Percentiles rank a stretch among this genome's conserved stretches.
These are phyloP conservation scores for Nelumbo lutea DNA, from an alignment of 164 flowering plant genomes.

Conservation along the genomic window DNA sequence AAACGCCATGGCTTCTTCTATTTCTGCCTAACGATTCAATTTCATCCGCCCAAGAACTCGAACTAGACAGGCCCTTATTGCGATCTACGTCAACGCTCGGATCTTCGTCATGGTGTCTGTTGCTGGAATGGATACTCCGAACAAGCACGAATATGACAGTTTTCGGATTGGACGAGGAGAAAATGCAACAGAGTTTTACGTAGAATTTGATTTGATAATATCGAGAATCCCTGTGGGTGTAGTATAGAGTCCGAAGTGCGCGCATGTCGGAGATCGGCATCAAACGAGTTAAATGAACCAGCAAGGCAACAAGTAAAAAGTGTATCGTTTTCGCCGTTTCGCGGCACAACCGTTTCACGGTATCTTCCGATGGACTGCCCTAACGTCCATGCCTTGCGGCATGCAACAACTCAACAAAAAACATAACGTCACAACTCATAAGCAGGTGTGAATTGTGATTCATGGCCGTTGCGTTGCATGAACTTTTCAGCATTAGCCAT, in stretches of 20 bases:
- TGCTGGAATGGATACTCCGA: slow-evolving; percentile 11
- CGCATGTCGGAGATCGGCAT: slow-evolving; percentile 45
- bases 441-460: no score
- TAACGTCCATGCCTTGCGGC: no score
- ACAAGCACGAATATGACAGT: slow-evolving; percentile 17
- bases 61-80: slow-evolving; percentile 7
- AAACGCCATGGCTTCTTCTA: slow-evolving; percentile 16
- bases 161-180: slow-evolving; percentile 7
- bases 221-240: slow-evolving; percentile 18
- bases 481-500: no score
- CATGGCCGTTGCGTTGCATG: no score
- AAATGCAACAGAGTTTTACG: slow-evolving; percentile 5
- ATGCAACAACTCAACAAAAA: no score
- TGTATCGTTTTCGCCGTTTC: background rate
- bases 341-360: no score
- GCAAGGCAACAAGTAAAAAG: background rate
- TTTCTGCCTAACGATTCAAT: background rate
- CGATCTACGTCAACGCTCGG: background rate
- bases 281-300: background rate
- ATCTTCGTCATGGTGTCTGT: slow-evolving; percentile 1
- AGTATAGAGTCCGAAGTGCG: slow-evolving; percentile 24
- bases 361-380: no score
- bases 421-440: no score
- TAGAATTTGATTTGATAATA: slow-evolving; percentile 5
- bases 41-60: background rate